phyloP scores from a whole-genome alignment of 2,329 filamentous ascomycete species.

The Davidsoniella eucalypti region DNA sequence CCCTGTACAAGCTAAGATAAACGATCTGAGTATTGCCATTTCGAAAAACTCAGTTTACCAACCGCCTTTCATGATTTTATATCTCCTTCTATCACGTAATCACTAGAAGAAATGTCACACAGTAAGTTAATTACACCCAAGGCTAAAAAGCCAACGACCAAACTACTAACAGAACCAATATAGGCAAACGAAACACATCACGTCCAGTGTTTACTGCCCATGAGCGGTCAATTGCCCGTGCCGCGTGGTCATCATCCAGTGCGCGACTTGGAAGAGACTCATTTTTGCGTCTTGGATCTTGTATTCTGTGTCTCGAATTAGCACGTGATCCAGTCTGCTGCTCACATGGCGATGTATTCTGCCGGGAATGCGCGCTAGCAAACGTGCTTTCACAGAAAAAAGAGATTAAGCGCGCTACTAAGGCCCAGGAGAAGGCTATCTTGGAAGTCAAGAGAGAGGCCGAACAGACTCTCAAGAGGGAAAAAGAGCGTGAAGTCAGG shows the following conservation, averaged over 20 bases:
- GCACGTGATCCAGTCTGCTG: conserved; percentile 75
- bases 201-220: conserved; percentile 87
- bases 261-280: conserved; percentile 81
- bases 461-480: conserved; percentile 50
- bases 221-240: conserved; percentile 69
- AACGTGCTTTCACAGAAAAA: conserved; percentile 86
- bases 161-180: neutral
- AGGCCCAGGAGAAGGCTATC: conserved; percentile 30
- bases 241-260: conserved; percentile 63
- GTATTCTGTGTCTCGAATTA: conserved; percentile 68
- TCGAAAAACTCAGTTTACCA: too few species aligned
- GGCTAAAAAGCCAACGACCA: neutral
- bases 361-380: conserved; percentile 77
- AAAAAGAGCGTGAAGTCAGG: conserved; percentile 43
- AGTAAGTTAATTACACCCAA: conserved; percentile 23
- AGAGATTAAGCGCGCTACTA: conserved; percentile 72
- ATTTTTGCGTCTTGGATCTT: conserved; percentile 81
- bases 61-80: neutral
- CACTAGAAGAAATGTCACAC: conserved; percentile 26
- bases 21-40: too few species aligned
- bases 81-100: neutral
- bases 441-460: conserved; percentile 43
- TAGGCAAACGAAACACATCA: conserved; percentile 76
- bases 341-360: conserved; percentile 76
- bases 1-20: too few species aligned